Evolutionary conservation across 2,329 filamentous ascomycete species (phyloP).

Genomic region (Paraconiothyrium sp.): DNA sequence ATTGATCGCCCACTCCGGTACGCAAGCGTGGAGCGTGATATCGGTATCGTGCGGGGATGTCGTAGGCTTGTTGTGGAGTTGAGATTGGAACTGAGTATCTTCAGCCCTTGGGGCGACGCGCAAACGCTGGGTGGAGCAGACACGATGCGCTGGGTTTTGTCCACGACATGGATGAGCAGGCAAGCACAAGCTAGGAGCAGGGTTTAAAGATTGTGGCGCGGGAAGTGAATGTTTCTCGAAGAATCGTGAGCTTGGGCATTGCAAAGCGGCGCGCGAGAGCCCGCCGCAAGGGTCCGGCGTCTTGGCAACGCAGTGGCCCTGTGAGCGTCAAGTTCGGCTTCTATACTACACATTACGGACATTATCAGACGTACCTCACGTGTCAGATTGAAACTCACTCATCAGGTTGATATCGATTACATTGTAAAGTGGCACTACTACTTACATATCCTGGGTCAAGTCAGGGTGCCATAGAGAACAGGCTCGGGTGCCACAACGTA

Average conservation of each 20-base stretch:
- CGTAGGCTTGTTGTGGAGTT: neutral
- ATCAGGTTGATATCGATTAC: too few species aligned
- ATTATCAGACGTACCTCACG: too few species aligned
- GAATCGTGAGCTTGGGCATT: slow-evolving; percentile 18
- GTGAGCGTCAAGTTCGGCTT: too few species aligned
- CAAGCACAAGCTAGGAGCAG: slow-evolving; percentile 22
- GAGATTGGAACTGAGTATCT: slow-evolving; percentile 9
- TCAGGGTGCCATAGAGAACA: too few species aligned
- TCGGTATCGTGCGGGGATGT: neutral
- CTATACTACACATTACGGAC: too few species aligned
- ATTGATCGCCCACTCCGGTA: neutral
- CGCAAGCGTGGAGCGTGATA: neutral
- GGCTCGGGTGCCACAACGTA: too few species aligned
- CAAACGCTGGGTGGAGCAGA: slow-evolving; percentile 39
- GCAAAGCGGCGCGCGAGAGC: neutral
- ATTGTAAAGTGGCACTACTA: too few species aligned
- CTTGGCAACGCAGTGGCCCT: neutral
- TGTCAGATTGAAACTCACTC: too few species aligned
- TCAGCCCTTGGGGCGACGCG: slow-evolving; percentile 49
- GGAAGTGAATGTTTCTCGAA: slow-evolving; percentile 27
- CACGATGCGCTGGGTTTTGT: slow-evolving; percentile 33
- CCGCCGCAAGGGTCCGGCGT: neutral
- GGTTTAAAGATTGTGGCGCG: slow-evolving; percentile 15
- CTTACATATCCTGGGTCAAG: too few species aligned
- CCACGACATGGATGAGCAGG: slow-evolving; percentile 46